These are phyloP conservation scores for Claviceps fusiformis DNA, from an alignment of 2,329 filamentous ascomycete species.

Conservation along the genomic window DNA sequence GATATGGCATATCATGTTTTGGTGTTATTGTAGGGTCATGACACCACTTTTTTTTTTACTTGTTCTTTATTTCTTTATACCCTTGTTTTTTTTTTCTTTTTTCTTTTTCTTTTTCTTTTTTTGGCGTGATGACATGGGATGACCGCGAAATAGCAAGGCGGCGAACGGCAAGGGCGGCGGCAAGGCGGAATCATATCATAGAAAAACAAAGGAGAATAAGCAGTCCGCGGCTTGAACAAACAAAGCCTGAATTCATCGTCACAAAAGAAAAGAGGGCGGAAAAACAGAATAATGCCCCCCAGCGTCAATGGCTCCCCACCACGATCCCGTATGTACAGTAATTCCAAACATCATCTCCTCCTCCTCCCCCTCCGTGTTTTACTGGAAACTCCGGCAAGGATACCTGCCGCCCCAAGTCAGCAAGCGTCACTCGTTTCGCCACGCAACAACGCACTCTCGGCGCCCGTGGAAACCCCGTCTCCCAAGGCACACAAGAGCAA, in stretches of 20 bases:
- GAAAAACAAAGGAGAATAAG: too few relatives aligned
- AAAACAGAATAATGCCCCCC: too few relatives aligned
- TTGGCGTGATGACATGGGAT: too few relatives aligned
- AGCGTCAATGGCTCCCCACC: neutral
- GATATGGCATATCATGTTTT: neutral
- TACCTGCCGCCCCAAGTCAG: constrained; percentile 35
- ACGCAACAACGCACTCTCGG: too few relatives aligned
- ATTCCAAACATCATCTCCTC: constrained; percentile 11
- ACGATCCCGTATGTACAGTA: constrained; percentile 3
- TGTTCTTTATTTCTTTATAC: too few relatives aligned
- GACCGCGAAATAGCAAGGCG: too few relatives aligned
- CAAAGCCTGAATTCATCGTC: neutral
- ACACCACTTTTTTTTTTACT: neutral
- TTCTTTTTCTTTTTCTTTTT: neutral
- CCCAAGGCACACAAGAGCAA: too few relatives aligned
- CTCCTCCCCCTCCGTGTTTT: constrained; percentile 4
- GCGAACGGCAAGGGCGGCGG: too few relatives aligned
- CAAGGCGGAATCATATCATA: too few relatives aligned
- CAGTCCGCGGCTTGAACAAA: neutral
- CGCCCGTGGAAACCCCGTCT: too few relatives aligned
- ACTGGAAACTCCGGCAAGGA: constrained; percentile 51
- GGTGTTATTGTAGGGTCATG: neutral
- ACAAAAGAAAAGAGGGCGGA: neutral
- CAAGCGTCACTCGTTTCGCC: too few relatives aligned
- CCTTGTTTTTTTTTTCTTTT: too few relatives aligned